phyloP scores from a whole-genome alignment of 345 rosid genomes.

The Gossypioides kirkii region DNA sequence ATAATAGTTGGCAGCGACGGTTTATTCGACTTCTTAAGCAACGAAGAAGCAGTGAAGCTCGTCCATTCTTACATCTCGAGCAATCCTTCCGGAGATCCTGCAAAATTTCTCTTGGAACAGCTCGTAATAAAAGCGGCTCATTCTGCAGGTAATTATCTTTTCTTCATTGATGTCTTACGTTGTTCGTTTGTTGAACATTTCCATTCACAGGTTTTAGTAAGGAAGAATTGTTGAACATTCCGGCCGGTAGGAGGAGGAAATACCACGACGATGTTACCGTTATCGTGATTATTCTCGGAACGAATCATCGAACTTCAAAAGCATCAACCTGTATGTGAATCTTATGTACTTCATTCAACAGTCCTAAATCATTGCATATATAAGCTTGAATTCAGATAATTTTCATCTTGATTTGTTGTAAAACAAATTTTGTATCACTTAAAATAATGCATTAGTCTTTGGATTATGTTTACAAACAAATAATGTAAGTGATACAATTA shows the following conservation, averaged over 20 bases:
- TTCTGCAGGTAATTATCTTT: constrained; percentile 57
- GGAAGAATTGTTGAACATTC: constrained; percentile 84
- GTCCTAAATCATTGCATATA: not conserved
- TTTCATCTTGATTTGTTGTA: not conserved
- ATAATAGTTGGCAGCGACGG: constrained; percentile 92
- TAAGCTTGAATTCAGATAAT: not conserved
- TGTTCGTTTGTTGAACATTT: not conserved
- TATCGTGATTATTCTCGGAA: constrained; percentile 76
- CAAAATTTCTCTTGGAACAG: constrained; percentile 77
- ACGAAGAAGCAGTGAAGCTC: constrained; percentile 68
- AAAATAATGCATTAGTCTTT: not conserved
- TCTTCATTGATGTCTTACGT: not conserved
- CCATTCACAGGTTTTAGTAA: constrained; percentile 61
- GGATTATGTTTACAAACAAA: no score
- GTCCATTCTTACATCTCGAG: constrained; percentile 50
- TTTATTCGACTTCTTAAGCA: constrained; percentile 84
- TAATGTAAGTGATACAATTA: no score
- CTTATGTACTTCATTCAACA: not conserved
- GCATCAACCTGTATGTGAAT: constrained; percentile 62
- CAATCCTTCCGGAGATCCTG: constrained; percentile 80
- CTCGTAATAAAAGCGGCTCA: constrained; percentile 81
- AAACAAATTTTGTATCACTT: constrained; percentile 10
- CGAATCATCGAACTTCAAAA: constrained; percentile 72
- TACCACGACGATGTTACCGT: constrained; percentile 95
- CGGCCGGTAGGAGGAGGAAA: constrained; percentile 88